A percentile compares a stretch with the other conserved stretches of the same genome.
Conservation (phyloP, 1,284 basidiomycete species). For the Meira miltonrushii region DNA sequence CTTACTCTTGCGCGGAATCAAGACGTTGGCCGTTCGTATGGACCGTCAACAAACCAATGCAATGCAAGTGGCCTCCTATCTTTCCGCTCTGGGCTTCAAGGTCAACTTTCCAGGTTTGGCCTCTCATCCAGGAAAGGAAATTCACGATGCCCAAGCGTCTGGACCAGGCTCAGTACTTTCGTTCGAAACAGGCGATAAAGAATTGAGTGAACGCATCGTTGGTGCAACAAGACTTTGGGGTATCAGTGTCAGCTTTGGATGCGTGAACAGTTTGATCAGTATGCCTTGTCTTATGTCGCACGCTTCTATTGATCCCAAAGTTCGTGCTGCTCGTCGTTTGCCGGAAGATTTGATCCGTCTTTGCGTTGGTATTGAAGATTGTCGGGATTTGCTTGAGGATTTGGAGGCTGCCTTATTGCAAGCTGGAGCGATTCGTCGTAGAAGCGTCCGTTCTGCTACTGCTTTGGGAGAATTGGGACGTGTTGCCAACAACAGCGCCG, state of each 20-base stretch:
- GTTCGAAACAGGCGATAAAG: slow-evolving; percentile 89
- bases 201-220: slow-evolving; percentile 84
- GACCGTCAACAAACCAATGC: slow-evolving; percentile 85
- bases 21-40: slow-evolving; percentile 95
- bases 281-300: slow-evolving; percentile 99
- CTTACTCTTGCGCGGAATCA: slow-evolving; percentile 88
- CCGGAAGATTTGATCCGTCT: slow-evolving; percentile 96
- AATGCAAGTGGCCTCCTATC: slow-evolving; percentile 77
- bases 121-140: slow-evolving; percentile 73
- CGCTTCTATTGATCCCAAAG: slow-evolving; percentile 91
- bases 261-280: slow-evolving; percentile 94
- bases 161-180: slow-evolving; percentile 91
- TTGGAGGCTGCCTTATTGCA: slow-evolving; percentile 85
- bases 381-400: slow-evolving; percentile 86
- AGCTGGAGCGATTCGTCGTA: slow-evolving; percentile 70
- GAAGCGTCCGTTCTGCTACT: not conserved
- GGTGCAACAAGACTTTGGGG: slow-evolving; percentile 90
- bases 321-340: slow-evolving; percentile 83
- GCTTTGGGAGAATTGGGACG: not conserved
- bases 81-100: slow-evolving; percentile 78
- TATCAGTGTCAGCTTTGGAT: slow-evolving; percentile 95
- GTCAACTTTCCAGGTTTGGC: slow-evolving; percentile 90
- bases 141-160: slow-evolving; percentile 71
- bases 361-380: slow-evolving; percentile 97
- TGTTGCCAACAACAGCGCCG: slow-evolving; percentile 14